A percentile compares a stretch with the other conserved stretches of the same genome.
Evolutionary conservation across 768 basidiomycete species (phyloP).

Genomic region (Cystobasidium onofrii): DNA sequence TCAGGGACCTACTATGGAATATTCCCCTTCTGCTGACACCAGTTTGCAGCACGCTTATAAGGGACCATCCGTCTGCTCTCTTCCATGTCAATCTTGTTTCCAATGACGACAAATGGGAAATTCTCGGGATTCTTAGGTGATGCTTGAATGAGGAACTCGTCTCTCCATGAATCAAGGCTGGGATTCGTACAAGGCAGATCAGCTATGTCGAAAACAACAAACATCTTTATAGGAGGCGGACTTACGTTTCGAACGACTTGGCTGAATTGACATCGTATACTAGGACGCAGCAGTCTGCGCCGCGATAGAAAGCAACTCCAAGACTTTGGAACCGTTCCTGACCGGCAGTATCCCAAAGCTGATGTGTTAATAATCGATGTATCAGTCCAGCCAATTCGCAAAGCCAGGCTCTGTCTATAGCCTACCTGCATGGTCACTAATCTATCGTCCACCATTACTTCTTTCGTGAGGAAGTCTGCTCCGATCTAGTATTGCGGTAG

Average conservation of each 20-base stretch:
- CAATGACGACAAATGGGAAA: constrained; percentile 97
- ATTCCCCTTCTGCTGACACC: constrained; percentile 99
- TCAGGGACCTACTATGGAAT: constrained; percentile 83
- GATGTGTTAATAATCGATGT: neutral
- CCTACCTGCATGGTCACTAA: constrained; percentile 96
- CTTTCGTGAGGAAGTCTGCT: constrained; percentile 94
- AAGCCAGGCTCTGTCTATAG: too few species aligned
- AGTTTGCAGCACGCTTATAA: constrained; percentile 99
- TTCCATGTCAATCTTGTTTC: constrained; percentile 99
- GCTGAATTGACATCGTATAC: constrained; percentile 98
- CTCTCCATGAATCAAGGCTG: constrained; percentile 87
- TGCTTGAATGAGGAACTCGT: constrained; percentile 96
- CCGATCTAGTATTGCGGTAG: constrained; percentile 59
- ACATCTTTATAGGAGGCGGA: neutral
- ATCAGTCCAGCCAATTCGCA: neutral
- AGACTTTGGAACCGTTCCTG: constrained; percentile 99
- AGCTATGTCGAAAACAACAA: neutral
- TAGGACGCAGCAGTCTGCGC: constrained; percentile 96
- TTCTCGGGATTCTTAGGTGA: constrained; percentile 98
- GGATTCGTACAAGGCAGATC: neutral
- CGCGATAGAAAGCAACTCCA: constrained; percentile 96
- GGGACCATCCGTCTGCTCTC: constrained; percentile 97
- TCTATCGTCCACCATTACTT: constrained; percentile 96
- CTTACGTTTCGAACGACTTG: constrained; percentile 84
- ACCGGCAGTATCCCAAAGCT: constrained; percentile 99